Conservation (phyloP, 306 rosid species). For the Elaeagnus macrophylla region DNA sequence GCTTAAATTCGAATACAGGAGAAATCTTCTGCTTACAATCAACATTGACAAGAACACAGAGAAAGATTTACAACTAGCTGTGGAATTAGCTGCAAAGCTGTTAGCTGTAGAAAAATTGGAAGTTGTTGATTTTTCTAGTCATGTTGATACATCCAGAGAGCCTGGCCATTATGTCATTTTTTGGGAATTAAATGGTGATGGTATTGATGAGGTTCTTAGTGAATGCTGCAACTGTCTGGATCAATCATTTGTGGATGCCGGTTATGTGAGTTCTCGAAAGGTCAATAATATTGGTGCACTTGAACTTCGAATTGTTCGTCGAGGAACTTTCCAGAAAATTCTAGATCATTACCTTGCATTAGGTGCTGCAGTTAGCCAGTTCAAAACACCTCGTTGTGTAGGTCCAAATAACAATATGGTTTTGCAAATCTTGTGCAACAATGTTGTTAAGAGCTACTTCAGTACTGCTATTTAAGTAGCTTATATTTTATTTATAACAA, state of each 20-base stretch:
- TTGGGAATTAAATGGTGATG: conserved; percentile 75
- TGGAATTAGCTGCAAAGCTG: conserved; percentile 49
- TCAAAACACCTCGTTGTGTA: conserved; percentile 79
- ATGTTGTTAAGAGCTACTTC: conserved; percentile 47
- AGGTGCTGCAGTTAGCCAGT: conserved; percentile 67
- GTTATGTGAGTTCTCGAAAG: conserved; percentile 57
- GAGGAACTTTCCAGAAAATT: conserved; percentile 72
- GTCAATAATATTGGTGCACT: conserved; percentile 54
- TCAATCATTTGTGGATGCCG: conserved; percentile 57
- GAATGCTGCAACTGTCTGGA: conserved; percentile 82
- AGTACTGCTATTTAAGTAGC: conserved; percentile 53
- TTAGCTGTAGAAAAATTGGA: conserved; percentile 61
- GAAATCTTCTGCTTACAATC: conserved; percentile 54
- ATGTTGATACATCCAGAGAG: conserved; percentile 45
- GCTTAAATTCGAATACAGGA: conserved; percentile 56
- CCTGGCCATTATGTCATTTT: conserved; percentile 87
- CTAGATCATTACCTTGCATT: conserved; percentile 51
- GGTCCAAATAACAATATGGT: conserved; percentile 39
- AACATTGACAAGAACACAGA: conserved; percentile 91
- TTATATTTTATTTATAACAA: conserved; percentile 3
- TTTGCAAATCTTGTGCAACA: conserved; percentile 52
- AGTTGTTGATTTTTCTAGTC: conserved; percentile 69
- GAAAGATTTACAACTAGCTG: conserved; percentile 61
- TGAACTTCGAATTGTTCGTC: conserved; percentile 55
- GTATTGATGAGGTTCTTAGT: conserved; percentile 41